phyloP scores from a whole-genome alignment of 768 basidiomycete genomes.

The Nevesoporus exiguus region DNA sequence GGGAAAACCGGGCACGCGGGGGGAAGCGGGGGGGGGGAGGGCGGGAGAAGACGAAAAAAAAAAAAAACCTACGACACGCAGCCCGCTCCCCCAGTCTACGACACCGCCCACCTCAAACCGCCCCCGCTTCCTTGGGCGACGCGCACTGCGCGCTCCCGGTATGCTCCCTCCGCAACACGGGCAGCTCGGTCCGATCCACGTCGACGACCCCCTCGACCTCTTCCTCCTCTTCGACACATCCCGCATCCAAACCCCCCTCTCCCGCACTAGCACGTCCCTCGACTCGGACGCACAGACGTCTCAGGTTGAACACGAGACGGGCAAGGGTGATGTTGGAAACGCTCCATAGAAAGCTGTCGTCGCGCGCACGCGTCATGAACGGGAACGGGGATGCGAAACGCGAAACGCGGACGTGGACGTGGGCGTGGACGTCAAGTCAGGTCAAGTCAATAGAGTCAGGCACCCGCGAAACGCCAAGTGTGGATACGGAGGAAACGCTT shows the following conservation, averaged over 20 bases:
- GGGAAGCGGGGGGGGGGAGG: too few relatives aligned
- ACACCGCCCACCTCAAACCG: neutral
- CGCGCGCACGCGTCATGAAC: too few relatives aligned
- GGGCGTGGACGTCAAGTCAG: neutral
- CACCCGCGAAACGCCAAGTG: neutral
- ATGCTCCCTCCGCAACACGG: neutral
- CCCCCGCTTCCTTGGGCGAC: neutral
- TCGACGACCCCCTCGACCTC: neutral
- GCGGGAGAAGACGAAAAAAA: too few relatives aligned
- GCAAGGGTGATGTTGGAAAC: conserved; percentile 32
- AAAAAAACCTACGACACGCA: too few relatives aligned
- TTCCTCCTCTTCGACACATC: neutral
- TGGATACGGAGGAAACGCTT: neutral
- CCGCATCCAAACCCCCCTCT: neutral
- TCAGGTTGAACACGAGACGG: conserved; percentile 33
- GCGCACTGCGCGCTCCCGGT: neutral
- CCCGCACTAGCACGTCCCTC: too few relatives aligned
- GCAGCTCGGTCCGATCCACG: conserved; percentile 5
- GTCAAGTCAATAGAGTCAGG: too few relatives aligned
- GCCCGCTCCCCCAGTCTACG: too few relatives aligned
- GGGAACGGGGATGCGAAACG: neutral
- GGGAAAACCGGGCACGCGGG: too few relatives aligned
- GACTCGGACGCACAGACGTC: conserved; percentile 14
- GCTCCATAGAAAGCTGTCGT: conserved; percentile 38
- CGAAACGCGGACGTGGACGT: too few relatives aligned